These are phyloP conservation scores for Medicago ruthenica DNA, from an alignment of 306 rosid species.

Conservation along the genomic window DNA sequence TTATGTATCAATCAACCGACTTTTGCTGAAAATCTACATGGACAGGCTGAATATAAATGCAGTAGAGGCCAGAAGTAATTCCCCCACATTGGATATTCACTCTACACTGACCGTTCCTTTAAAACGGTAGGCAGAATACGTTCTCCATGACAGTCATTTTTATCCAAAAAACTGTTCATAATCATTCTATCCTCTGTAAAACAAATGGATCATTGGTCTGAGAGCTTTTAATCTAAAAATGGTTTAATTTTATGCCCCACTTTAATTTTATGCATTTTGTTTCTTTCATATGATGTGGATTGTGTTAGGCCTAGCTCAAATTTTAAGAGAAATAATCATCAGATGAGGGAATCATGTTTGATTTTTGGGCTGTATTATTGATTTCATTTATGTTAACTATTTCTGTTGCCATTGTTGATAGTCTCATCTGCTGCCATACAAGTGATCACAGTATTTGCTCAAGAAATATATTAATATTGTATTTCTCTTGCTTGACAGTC, in stretches of 20 bases:
- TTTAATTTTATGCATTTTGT: constrained; percentile 10
- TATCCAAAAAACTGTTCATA: constrained; percentile 6
- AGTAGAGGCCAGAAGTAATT: constrained; percentile 51
- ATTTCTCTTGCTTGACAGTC: constrained; percentile 59
- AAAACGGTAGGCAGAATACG: constrained; percentile 61
- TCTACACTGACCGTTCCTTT: constrained; percentile 68
- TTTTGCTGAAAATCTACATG: constrained; percentile 34
- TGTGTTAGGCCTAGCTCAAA: not conserved
- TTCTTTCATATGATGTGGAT: not conserved
- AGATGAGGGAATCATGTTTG: constrained; percentile 2
- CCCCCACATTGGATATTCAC: constrained; percentile 57
- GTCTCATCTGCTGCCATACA: constrained; percentile 6
- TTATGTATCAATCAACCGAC: constrained; percentile 42
- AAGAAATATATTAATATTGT: constrained; percentile 20
- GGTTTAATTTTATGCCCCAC: constrained; percentile 14
- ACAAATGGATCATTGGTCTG: constrained; percentile 9
- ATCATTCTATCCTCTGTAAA: constrained; percentile 9
- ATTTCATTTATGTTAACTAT: not conserved
- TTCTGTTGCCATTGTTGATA: not conserved
- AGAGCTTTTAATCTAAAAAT: not conserved
- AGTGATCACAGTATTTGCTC: constrained; percentile 17
- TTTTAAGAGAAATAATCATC: constrained; percentile 3
- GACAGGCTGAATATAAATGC: constrained; percentile 61
- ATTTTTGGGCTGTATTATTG: not conserved
- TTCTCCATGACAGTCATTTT: constrained; percentile 5